These are phyloP conservation scores for Suillus placidus DNA, from an alignment of 768 basidiomycete species.

Conservation along the genomic window DNA sequence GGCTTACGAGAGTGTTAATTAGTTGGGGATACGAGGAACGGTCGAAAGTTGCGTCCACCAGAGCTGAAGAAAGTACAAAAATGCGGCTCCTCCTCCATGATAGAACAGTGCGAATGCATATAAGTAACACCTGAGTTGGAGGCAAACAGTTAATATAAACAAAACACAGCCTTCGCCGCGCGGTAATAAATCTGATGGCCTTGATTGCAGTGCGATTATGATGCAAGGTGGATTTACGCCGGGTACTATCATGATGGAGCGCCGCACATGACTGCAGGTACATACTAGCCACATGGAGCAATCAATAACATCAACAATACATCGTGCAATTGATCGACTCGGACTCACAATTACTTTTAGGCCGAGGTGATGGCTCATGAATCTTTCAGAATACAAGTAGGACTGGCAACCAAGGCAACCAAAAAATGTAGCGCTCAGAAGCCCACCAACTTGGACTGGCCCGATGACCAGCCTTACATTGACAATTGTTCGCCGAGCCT, in stretches of 20 bases:
- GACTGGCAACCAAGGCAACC: slow-evolving; percentile 16
- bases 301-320: neutral
- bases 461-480: slow-evolving; percentile 5
- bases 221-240: too few relatives aligned
- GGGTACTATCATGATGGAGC: too few relatives aligned
- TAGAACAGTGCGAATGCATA: neutral
- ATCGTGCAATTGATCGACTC: neutral
- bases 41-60: neutral
- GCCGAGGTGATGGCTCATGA: slow-evolving; percentile 8
- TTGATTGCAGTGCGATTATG: too few relatives aligned
- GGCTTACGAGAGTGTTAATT: neutral
- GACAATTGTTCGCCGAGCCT: neutral
- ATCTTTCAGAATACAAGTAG: slow-evolving; percentile 16
- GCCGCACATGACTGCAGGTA: slow-evolving; percentile 7
- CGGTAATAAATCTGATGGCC: neutral
- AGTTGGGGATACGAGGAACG: neutral
- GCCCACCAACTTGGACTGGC: slow-evolving; percentile 17
- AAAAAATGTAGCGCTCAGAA: slow-evolving; percentile 14
- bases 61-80: neutral
- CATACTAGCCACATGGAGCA: neutral
- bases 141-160: neutral
- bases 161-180: neutral
- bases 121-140: neutral
- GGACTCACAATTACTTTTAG: slow-evolving; percentile 7
- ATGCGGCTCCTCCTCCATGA: too few relatives aligned